phyloP scores from a whole-genome alignment of 2,329 filamentous ascomycete species.

The Fusarium scirpi region DNA sequence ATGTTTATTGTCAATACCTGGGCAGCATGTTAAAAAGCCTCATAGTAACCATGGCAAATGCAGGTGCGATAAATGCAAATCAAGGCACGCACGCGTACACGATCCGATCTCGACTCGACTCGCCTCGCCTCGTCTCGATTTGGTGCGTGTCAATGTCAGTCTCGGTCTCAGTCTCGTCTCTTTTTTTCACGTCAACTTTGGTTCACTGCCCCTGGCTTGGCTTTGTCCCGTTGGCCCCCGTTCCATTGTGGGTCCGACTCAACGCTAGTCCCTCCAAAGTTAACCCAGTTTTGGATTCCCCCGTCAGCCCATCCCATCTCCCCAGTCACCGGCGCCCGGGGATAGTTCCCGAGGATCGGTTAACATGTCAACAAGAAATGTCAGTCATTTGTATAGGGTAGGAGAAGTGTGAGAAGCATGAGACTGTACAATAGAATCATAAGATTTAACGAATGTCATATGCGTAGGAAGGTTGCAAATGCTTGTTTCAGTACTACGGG shows the following conservation, averaged over 20 bases:
- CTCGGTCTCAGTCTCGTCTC: constrained; percentile 17
- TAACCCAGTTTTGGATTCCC: constrained; percentile 22
- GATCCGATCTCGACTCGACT: constrained; percentile 22
- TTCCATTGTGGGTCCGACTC: constrained; percentile 32
- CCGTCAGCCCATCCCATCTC: constrained; percentile 21
- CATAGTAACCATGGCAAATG: constrained; percentile 14
- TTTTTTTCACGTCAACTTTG: constrained; percentile 27
- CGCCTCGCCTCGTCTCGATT: constrained; percentile 20
- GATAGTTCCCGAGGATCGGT: constrained; percentile 33
- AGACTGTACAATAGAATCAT: not conserved
- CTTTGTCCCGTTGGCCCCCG: constrained; percentile 35
- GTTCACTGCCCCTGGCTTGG: constrained; percentile 27
- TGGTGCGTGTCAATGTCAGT: constrained; percentile 19
- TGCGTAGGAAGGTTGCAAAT: not conserved
- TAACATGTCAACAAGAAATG: constrained; percentile 3
- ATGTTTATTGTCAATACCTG: not conserved
- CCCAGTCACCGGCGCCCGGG: constrained; percentile 34
- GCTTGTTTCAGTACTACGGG: not conserved
- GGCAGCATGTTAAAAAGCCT: not conserved
- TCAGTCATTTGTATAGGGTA: constrained; percentile 29
- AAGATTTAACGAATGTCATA: not conserved
- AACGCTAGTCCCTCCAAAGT: constrained; percentile 22
- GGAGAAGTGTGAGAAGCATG: not conserved
- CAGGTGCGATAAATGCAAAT: constrained; percentile 11
- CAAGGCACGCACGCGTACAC: constrained; percentile 29